Evolutionary conservation across 106 monocot species (phyloP), one percentile per base, ranked within the genome.

Genomic region (Dendrobium catenatum): DNA sequence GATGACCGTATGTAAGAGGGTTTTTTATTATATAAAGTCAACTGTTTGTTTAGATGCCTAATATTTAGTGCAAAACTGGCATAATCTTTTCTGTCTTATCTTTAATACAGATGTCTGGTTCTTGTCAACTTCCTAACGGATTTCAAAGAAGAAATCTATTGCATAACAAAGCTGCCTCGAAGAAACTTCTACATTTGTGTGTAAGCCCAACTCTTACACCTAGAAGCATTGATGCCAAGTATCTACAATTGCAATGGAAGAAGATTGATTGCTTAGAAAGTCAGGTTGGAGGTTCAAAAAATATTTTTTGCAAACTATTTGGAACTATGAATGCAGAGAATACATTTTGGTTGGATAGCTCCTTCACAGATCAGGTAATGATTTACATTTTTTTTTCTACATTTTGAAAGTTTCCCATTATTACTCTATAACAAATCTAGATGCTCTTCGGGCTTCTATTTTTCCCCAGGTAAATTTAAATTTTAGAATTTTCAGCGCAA

Each of bases 321-420:
- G 93, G 95, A 37, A 80, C 86, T 73, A 58, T 86, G 76, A 88
- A 86, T 82, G 91, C 88, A 43, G 78, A 87, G 54, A 86, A 99
- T 72, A 93, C 98, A 10, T 99, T 99, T 90, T 99, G 98, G 98
- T 88, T 99, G 80, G 98, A 99, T 66, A 99, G 98, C 74, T 91
- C 98, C 64, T 99, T 93, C 26, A 91, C 89, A 40, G 95, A 99
- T 61, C 85, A 91, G 89, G 98, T 95, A 89, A 77, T 7, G 76
- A 24, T 26, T 11, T 49, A 4, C 24, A 15, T 11, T 2, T 29
- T 20, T 20, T 51, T 76, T 18, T 4, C 5, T 76, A 76, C 10
- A 48, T 48, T 76, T 48, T 48, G 26, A 76, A 6, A 49, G 10
- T 49, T 76, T 49, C 26, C 51, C 27, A 26, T 26, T n/a, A 29